Evolutionary conservation across 2,329 filamentous ascomycete genomes (phyloP).

Genomic region (Trichoderma sp.): DNA sequence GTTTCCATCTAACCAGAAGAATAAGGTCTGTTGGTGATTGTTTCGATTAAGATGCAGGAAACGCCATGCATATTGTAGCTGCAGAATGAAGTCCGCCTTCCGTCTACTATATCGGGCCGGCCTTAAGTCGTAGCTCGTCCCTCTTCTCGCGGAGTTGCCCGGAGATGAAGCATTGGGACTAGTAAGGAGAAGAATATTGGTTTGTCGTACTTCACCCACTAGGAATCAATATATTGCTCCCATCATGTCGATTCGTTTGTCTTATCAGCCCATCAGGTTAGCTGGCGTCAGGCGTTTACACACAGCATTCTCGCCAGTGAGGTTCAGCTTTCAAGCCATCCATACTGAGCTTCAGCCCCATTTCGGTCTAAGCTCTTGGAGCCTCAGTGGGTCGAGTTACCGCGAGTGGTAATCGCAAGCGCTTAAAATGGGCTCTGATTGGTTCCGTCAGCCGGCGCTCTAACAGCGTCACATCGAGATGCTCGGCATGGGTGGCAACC

Average conservation of each 20-base stretch:
- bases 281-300: conserved; percentile 1
- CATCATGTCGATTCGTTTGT: not conserved
- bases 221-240: not conserved
- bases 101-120: not conserved
- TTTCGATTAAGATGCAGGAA: conserved; percentile 8
- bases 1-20: not conserved
- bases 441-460: conserved; percentile 25
- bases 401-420: conserved; percentile 33
- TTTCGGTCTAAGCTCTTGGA: conserved; percentile 27
- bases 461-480: conserved; percentile 29
- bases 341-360: not conserved
- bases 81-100: not conserved
- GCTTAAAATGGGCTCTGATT: conserved; percentile 34
- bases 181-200: not conserved
- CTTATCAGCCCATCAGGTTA: not conserved
- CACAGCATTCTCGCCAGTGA: conserved; percentile 3
- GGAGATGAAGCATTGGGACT: not conserved
- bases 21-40: conserved; percentile 19
- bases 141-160: not conserved
- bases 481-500: conserved; percentile 21
- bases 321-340: not conserved
- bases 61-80: conserved; percentile 2
- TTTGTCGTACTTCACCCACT: not conserved
- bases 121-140: not conserved
- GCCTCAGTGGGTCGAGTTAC: conserved; percentile 31